phyloP scores from a whole-genome alignment of 2,329 filamentous ascomycete species.

The Colletotrichum acutatum region DNA sequence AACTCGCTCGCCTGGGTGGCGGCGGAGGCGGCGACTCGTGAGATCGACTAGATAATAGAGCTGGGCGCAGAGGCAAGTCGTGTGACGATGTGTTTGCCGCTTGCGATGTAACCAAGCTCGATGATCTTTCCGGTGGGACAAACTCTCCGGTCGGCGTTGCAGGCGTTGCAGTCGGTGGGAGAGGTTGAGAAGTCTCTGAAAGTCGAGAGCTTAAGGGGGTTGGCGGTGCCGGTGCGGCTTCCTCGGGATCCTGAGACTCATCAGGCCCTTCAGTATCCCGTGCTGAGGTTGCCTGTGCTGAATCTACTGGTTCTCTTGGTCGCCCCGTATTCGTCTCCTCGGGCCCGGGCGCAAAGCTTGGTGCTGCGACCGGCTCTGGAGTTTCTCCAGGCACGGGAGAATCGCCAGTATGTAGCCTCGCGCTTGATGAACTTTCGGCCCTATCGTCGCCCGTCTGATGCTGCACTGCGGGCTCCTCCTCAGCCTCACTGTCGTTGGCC shows the following conservation, averaged over 20 bases:
- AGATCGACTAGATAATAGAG: constrained; percentile 3
- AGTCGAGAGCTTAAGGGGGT: constrained; percentile 29
- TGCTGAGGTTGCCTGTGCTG: constrained; percentile 34
- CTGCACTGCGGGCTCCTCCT: constrained; percentile 10
- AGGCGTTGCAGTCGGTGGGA: constrained; percentile 31
- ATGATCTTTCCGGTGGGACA: constrained; percentile 28
- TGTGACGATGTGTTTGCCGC: constrained; percentile 8
- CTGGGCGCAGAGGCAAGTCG: constrained; percentile 12
- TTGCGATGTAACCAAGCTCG: constrained; percentile 13
- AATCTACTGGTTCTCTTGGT: constrained; percentile 8
- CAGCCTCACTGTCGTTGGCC: constrained; percentile 30
- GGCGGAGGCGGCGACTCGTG: constrained; percentile 22
- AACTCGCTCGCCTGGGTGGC: constrained; percentile 23
- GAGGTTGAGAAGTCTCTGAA: constrained; percentile 31
- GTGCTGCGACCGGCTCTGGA: constrained; percentile 21
- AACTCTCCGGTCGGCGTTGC: constrained; percentile 30
- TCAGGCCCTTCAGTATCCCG: constrained; percentile 23
- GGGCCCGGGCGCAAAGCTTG: constrained; percentile 34
- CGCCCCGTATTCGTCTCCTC: constrained; percentile 22
- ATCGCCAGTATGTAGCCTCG: not conserved
- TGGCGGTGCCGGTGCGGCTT: constrained; percentile 28
- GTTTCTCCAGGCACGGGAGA: not conserved
- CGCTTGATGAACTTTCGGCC: not conserved
- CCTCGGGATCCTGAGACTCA: constrained; percentile 34
- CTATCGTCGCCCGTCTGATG: constrained; percentile 5